phyloP scores from a whole-genome alignment of 352 stramenopile genomes.

The Ophiocytium majus region DNA sequence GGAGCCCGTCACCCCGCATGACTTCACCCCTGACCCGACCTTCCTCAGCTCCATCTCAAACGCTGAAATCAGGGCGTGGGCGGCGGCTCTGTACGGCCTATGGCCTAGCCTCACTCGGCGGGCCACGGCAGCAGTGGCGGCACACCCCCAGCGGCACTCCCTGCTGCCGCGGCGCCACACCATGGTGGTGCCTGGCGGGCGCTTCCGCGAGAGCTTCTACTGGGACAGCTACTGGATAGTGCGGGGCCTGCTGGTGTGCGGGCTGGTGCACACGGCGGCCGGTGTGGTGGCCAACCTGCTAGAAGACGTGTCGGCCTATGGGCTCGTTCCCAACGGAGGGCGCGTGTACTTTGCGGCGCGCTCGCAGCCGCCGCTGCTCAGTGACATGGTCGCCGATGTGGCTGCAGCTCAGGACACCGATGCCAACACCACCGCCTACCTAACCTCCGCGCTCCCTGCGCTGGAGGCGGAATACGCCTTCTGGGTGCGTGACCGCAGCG shows the following conservation, averaged over 20 bases:
- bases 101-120: slow-evolving; percentile 71
- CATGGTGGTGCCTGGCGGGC: slow-evolving; percentile 76
- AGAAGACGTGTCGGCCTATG: slow-evolving; percentile 75
- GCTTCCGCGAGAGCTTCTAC: slow-evolving; percentile 87
- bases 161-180: slow-evolving; percentile 57
- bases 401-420: background rate
- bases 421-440: slow-evolving; percentile 32
- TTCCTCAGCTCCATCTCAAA: slow-evolving; percentile 61
- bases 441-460: slow-evolving; percentile 61
- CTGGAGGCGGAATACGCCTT: slow-evolving; percentile 74
- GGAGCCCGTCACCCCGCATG: slow-evolving; percentile 55
- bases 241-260: slow-evolving; percentile 68
- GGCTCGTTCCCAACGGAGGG: slow-evolving; percentile 74
- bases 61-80: slow-evolving; percentile 60
- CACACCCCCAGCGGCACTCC: slow-evolving; percentile 62
- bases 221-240: slow-evolving; percentile 90
- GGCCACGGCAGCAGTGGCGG: slow-evolving; percentile 62
- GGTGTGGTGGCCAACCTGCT: slow-evolving; percentile 78
- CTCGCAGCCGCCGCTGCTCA: slow-evolving; percentile 81
- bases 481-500: slow-evolving; percentile 69
- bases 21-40: slow-evolving; percentile 65
- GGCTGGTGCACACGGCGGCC: slow-evolving; percentile 71
- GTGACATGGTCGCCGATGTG: slow-evolving; percentile 56
- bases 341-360: slow-evolving; percentile 83
- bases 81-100: slow-evolving; percentile 67